Base-by-base conservation (phyloP, 2,329 filamentous ascomycete species). In the Sclerotinia minor region DNA sequence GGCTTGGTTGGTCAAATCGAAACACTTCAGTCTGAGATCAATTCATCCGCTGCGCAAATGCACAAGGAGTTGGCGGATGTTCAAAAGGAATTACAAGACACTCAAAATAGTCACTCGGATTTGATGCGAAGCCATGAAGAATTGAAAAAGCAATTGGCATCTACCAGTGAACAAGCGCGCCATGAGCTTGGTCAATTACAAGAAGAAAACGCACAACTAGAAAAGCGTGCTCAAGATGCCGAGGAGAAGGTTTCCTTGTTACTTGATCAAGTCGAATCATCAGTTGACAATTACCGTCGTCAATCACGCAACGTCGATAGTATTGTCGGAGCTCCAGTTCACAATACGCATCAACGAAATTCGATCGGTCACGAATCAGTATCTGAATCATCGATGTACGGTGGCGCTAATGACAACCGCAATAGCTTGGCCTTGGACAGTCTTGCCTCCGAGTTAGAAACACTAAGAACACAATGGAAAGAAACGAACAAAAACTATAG, bases 401-500 rank as follows among this genome's bases (percentile, higher is more conserved):
- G 76, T 29, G 72, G 73, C 35, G 74, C 84, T 64, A 65, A 53
- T 29, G 66, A 67, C 17, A 84, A 84, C 71, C 84, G 87, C 61
- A 87, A 87, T 65, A 88, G 85, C 0, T 81, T 89, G 73, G 94
- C 94, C 3, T 85, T 99, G 26, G 95, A 99, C 79, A 95, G 90
- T 71, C 86, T 99, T 32, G 94, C 95, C 15, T 92, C 87, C 71
- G 95, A 99, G 80, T 87, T 99, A 9, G 95, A 99, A 78, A 91
- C 92, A 17, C 83, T 99, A 59, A 88, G 94, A 64, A 92, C 84
- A 64, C 94, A 97, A 75, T 99, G 95, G 95, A 93, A 98, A 80
- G 92, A 90, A 50, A 97, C 93, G 17, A 97, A 94, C 81, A 95
- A 96, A 79, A 96, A 92, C 75, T 97, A 98, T 79, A 90, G 95